Percentiles rank a stretch among this genome's conserved stretches.
These are phyloP conservation scores for Candida tunisiensis DNA, from an alignment of 1,139 yeast species.

Conservation along the genomic window DNA sequence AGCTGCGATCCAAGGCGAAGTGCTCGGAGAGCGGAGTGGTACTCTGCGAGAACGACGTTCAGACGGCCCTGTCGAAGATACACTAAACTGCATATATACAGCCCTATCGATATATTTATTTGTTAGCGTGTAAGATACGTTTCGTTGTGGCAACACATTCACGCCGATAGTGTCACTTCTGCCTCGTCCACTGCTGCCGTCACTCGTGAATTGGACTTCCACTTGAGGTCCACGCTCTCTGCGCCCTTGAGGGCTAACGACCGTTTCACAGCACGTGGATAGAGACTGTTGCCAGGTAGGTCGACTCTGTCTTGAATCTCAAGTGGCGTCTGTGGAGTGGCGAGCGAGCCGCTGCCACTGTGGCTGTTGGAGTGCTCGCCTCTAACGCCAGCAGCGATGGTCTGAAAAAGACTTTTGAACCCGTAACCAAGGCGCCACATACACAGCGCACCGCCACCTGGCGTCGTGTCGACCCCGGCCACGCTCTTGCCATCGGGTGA, in stretches of 20 bases:
- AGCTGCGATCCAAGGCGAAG: constrained; percentile 83
- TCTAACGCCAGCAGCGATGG: no score
- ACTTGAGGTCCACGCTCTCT: background rate
- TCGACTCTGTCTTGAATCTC: no score
- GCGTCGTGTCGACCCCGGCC: constrained; percentile 5
- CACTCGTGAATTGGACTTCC: background rate
- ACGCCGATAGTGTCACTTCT: background rate
- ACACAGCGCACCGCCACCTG: background rate
- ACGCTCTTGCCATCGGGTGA: constrained; percentile 12
- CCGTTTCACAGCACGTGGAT: no score
- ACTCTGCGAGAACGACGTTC: constrained; percentile 63
- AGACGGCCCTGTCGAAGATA: constrained; percentile 33
- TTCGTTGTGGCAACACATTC: background rate
- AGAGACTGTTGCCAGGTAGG: no score
- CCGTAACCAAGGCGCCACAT: background rate
- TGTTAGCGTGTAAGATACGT: no score
- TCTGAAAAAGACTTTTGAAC: background rate
- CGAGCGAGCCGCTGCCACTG: no score
- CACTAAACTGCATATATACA: no score
- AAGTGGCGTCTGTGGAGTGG: no score
- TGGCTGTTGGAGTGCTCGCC: no score
- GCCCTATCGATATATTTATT: no score
- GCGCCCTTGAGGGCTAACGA: background rate
- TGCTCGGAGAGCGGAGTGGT: constrained; percentile 90
- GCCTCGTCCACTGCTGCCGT: background rate